Conservation (phyloP, 331 rosid species). For the Quercus phellos region DNA sequence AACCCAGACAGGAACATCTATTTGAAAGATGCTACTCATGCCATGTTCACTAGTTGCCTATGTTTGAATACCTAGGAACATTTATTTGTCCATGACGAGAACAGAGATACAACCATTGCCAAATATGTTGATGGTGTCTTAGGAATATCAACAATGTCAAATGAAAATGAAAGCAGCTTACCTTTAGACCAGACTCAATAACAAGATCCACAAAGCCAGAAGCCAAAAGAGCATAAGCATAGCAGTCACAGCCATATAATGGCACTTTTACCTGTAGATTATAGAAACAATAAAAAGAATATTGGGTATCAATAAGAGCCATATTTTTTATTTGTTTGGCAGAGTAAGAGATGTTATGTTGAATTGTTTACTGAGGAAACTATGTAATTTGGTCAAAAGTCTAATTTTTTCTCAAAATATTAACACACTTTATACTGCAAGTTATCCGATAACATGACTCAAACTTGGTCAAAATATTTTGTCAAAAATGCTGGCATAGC, state of each 20-base stretch:
- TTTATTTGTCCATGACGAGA: background rate
- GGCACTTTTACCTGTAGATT: conserved; percentile 76
- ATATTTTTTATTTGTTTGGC: background rate
- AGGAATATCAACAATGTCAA: background rate
- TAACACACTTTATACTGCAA: background rate
- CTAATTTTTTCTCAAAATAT: background rate
- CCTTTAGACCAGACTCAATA: conserved; percentile 92
- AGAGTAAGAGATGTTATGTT: background rate
- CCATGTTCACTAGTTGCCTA: background rate
- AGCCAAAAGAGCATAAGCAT: conserved; percentile 88
- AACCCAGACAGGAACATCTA: background rate
- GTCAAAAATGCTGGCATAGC: background rate
- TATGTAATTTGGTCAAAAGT: background rate
- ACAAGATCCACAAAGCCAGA: conserved; percentile 95
- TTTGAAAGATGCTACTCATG: background rate
- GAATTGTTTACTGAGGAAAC: background rate
- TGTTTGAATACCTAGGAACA: background rate
- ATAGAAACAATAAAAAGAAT: background rate
- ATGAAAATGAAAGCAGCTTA: conserved; percentile 9
- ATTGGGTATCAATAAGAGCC: background rate
- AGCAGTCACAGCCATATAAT: conserved; percentile 94
- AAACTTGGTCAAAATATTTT: background rate
- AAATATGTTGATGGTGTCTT: background rate
- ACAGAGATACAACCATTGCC: background rate
- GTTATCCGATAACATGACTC: background rate